Base-by-base conservation (phyloP, 2,329 filamentous ascomycete genomes). In the Acephala macrosclerotiorum region DNA sequence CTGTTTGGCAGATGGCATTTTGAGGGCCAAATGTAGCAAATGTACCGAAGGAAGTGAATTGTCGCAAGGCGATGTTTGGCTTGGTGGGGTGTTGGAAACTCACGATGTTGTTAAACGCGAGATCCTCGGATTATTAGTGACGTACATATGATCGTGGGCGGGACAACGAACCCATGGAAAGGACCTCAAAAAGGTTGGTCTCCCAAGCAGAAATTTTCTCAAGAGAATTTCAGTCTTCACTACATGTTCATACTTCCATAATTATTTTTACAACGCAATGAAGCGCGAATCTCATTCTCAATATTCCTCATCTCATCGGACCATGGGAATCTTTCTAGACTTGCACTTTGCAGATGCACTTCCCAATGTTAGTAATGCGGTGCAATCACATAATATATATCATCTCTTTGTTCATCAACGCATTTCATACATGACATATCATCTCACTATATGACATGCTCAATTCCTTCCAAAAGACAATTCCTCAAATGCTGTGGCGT, bases 401-500 rank as follows among this genome's bases (percentile, higher is more conserved):
- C 51, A 51, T 35, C 26, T 64, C n/a, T 67, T 70, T 64, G 26
- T 67, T 70, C 62, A 67, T 72, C 61, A 68, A 65, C 60, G 66
- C 63, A 60, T 71, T 72, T 72, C 66, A 72, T 71, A 75, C 68
- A 72, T 66, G 58, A 68, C 66, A 68, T 57, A 67, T 69, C 64
- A n/a, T 69, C 61, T 64, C 63, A 59, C 66, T 75, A 74, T 71
- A 70, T 74, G 65, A 74, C 68, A 73, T 69, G 66, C 63, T 64
- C 68, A 67, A 68, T 66, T 65, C 64, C 60, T 66, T 29, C 33
- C 55, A 68, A 68, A 67, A 62, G 57, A 22, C 53, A 66, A 53
- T 61, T 49, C 45, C 63, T 65, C 60, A 67, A 68, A 70, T 71
- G 61, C 63, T 69, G 45, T 67, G 71, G 71, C 73, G 70, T 72